A percentile compares a stretch with the other conserved stretches of the same genome.
phyloP scores from a whole-genome alignment of 352 stramenopile genomes.

The Phytophthora pinifolia region DNA sequence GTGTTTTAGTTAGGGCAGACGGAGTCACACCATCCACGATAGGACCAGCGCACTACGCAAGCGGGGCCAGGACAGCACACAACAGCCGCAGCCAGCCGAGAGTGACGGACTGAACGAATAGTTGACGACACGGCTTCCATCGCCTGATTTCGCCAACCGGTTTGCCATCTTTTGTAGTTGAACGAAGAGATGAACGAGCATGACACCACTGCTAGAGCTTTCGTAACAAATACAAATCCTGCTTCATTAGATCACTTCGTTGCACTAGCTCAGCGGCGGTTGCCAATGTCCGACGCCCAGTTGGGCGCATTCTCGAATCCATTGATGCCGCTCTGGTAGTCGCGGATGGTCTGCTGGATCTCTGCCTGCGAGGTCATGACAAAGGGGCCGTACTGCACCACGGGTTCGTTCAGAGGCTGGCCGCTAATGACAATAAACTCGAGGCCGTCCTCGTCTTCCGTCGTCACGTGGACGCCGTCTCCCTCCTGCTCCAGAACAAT shows the following conservation, averaged over 20 bases:
- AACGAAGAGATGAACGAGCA: no score
- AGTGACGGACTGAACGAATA: no score
- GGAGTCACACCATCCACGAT: no score
- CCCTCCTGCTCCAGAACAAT: conserved; percentile 51
- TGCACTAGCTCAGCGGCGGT: conserved; percentile 6
- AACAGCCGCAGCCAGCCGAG: no score
- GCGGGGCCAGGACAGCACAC: no score
- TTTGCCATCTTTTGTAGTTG: no score
- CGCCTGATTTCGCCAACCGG: no score
- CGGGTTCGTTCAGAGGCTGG: conserved; percentile 58
- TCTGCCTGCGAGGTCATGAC: conserved; percentile 65
- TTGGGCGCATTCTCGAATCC: conserved; percentile 63
- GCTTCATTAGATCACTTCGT: no score
- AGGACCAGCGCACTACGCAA: no score
- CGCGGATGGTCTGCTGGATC: conserved; percentile 54
- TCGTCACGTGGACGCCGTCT: conserved; percentile 46
- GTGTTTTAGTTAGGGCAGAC: no score
- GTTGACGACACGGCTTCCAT: no score
- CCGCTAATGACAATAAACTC: conserved; percentile 67
- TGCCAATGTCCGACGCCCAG: conserved; percentile 60
- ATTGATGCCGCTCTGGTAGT: conserved; percentile 58
- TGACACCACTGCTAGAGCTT: not conserved
- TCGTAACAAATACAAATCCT: no score
- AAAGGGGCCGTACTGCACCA: conserved; percentile 71
- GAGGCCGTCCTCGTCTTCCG: conserved; percentile 28